A percentile compares a stretch with the other conserved stretches of the same genome.
These are phyloP conservation scores for Termitomyces sp. DNA, from an alignment of 768 basidiomycete species.

Conservation along the genomic window DNA sequence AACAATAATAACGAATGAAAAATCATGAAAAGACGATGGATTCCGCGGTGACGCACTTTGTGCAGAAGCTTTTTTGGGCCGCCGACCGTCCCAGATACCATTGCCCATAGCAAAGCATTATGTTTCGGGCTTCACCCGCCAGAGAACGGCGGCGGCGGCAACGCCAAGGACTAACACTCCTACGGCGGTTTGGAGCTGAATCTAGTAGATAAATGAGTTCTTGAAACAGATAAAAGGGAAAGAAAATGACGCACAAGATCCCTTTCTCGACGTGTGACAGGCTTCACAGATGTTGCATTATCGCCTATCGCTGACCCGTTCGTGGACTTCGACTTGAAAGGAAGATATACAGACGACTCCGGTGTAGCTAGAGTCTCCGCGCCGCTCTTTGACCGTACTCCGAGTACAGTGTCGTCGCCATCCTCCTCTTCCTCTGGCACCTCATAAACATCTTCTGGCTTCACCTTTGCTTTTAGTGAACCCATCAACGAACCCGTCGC, in stretches of 20 bases:
- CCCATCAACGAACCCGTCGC: not conserved
- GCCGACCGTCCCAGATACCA: not conserved
- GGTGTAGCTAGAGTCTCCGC: constrained; percentile 25
- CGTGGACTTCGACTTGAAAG: constrained; percentile 5
- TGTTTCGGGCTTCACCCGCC: constrained; percentile 55
- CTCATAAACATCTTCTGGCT: constrained; percentile 19
- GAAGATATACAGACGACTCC: constrained; percentile 25
- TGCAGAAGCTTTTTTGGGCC: constrained; percentile 10
- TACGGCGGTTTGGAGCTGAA: constrained; percentile 53
- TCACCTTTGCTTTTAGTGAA: constrained; percentile 8
- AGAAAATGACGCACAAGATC: constrained; percentile 16
- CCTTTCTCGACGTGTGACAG: constrained; percentile 4
- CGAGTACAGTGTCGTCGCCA: constrained; percentile 22
- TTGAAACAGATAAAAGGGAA: constrained; percentile 1
- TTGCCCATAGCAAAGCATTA: not conserved
- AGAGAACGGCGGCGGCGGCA: constrained; percentile 70
- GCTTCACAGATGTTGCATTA: constrained; percentile 1
- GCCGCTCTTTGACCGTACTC: constrained; percentile 15
- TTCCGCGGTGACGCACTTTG: not conserved
- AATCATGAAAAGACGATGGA: not conserved
- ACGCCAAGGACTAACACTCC: constrained; percentile 65
- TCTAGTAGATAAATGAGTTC: constrained; percentile 13
- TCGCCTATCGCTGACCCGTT: constrained; percentile 11
- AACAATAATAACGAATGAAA: not conserved
- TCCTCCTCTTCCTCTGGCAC: constrained; percentile 23